Evolutionary conservation across 192 early-diverging fungal species (phyloP), one percentile per base, ranked within the genome.

Genomic region (Backusella tuberculispora): DNA sequence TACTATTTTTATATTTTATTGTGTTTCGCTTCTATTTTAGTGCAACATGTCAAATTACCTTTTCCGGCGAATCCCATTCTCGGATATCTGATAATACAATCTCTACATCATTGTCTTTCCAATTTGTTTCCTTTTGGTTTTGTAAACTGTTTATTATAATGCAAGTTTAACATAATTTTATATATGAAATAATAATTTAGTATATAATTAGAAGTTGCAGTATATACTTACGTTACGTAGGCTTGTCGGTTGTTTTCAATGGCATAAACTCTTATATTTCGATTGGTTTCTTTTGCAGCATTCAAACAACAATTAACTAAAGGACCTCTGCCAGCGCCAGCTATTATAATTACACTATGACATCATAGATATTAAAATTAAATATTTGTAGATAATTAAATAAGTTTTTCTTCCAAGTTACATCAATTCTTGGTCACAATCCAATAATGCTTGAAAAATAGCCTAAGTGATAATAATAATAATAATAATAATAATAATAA

Each of bases 171-270:
- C 38, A 37, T 40, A 1, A 67, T 44, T 9, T 15, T 15, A 7
- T 34, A 1, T 5, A 34, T 34, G 29, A 34, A 34, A 34, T 34
- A 47, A 42, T 48, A 24, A 10, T 71, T 9, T 21, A 71, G 43
- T 12, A 48, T n/a, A 24, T 6, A 63, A n/a, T 29, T 19, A 34
- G 29, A 34, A 2, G 2, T 34, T 34, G 29, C 2, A 24, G 0
- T 13, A 50, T 34, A 34, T 8, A 83, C 86, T 81, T 84, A 87
- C 86, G 88, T 94, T 8, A 97, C 92, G 79, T 96, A 88, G 3
- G 97, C 98, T 76, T 97, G 97, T 0, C 95, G 93, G 76, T 99
- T 99, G 83, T 99, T 99, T 78, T 99, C 98, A 7, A 99, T 73
- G 0, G 97, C 97, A 78, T 94, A 91, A 12, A 99, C 80, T 5